Evolutionary conservation across 2,329 filamentous ascomycete genomes (phyloP).

Genomic region (Blumeriella jaapii): DNA sequence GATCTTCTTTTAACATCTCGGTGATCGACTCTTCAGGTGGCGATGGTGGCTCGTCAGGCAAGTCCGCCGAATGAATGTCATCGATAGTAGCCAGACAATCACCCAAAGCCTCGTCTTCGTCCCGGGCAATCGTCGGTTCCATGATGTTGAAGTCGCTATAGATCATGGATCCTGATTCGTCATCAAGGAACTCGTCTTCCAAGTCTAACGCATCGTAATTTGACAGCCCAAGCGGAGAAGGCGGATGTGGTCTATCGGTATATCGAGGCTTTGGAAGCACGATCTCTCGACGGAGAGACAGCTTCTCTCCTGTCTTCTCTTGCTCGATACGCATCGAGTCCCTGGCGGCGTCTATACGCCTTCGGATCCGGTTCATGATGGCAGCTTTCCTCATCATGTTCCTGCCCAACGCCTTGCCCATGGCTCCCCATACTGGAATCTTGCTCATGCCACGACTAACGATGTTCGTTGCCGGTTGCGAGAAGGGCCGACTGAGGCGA

Average conservation of each 20-base stretch:
- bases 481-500: constrained; percentile 57
- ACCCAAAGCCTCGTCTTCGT: constrained; percentile 20
- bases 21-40: constrained; percentile 22
- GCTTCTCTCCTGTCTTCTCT: constrained; percentile 14
- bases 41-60: constrained; percentile 20
- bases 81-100: constrained; percentile 27
- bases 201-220: constrained; percentile 27
- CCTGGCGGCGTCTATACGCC: constrained; percentile 30
- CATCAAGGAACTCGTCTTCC: constrained; percentile 22
- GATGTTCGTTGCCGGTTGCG: constrained; percentile 57
- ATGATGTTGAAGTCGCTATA: constrained; percentile 28
- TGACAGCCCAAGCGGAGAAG: constrained; percentile 26
- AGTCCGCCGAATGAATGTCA: constrained; percentile 22
- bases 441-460: constrained; percentile 43
- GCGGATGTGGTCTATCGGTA: constrained; percentile 21
- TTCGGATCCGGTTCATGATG: constrained; percentile 49
- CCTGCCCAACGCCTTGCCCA: constrained; percentile 36
- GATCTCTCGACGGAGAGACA: constrained; percentile 21
- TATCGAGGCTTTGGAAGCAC: constrained; percentile 20
- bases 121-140: constrained; percentile 15
- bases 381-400: constrained; percentile 49
- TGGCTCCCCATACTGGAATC: constrained; percentile 33
- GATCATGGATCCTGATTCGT: constrained; percentile 12
- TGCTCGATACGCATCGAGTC: constrained; percentile 19
- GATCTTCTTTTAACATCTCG: constrained; percentile 24